Evolutionary conservation across 495 filamentous ascomycete genomes (phyloP), one percentile per base, ranked within the genome.

Genomic region (Penicillium dipodomyicola): DNA sequence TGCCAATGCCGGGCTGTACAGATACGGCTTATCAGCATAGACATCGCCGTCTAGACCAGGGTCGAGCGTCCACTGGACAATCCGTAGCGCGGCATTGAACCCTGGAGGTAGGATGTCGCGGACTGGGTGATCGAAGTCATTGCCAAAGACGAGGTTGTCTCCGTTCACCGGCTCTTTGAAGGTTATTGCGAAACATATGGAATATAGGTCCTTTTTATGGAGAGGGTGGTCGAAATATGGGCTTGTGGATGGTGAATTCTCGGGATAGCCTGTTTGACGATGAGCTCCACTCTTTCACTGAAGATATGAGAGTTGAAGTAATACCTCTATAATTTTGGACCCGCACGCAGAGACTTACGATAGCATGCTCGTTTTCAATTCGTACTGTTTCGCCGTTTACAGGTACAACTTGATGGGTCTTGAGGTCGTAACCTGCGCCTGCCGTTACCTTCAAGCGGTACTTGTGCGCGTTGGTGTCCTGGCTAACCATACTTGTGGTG

Each of bases 81-180:
- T 82, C 29, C 82, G 86, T 70, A 96, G 84, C 0, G 90, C 90
- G 0, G 87, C 83, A 48, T 79, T 80, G 68, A 96, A 96, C 5
- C 91, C 93, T 0, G 87, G 88, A 0, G 94, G 94, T 1, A 98
- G 77, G n/a, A 85, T 80, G 61, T 94, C 86, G 39, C 90, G 83
- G 55, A 98, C 90, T 0, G 92, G 89, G 25, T 86, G 82, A 61
- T 94, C 90, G 58, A 97, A 96, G 72, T 96, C 89, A 68, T 97
- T 97, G 17, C 93, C 93, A 56, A 92, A 96, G 33, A 96, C 80
- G 1, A 97, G 80, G 52, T 91, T 87, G 22, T 83, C 72, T 41
- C 84, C 91, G 7, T 80, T 77, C 27, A 96, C 85, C 48, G 74
- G 74, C 39, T 74, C 67, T 61, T 88, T 87, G 45, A 86, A 90